These are phyloP conservation scores for Leccinum imitatum DNA, from an alignment of 768 basidiomycete genomes.

Conservation along the genomic window DNA sequence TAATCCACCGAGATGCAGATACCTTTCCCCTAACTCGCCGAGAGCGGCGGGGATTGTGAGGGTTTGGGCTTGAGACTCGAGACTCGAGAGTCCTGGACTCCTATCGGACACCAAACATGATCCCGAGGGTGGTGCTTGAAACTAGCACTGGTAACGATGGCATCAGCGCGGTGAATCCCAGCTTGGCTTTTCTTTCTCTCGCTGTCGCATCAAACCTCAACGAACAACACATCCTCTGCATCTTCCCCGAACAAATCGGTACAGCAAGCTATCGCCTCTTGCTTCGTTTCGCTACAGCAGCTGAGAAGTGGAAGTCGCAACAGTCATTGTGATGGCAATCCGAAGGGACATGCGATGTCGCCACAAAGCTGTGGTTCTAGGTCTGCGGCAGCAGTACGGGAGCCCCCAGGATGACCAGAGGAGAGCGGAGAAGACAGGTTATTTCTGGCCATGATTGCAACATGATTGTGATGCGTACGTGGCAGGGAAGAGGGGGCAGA, in stretches of 20 bases:
- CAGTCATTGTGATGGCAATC: neutral
- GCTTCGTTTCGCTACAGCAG: neutral
- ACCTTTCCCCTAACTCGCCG: neutral
- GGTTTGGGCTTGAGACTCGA: neutral
- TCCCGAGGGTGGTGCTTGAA: neutral
- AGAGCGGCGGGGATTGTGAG: neutral
- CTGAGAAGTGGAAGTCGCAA: neutral
- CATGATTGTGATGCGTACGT: slow-evolving; percentile 1
- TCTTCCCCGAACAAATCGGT: neutral
- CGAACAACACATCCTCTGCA: neutral
- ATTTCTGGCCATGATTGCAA: neutral
- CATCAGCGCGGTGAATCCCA: slow-evolving; percentile 4
- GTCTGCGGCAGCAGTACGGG: neutral
- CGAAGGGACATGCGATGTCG: neutral
- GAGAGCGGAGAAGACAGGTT: neutral
- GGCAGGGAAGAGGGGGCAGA: neutral
- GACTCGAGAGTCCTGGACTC: neutral
- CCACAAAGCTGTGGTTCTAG: neutral
- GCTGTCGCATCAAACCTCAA: neutral
- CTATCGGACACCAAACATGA: slow-evolving; percentile 3
- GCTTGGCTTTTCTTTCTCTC: neutral
- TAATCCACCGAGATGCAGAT: neutral
- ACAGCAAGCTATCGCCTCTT: neutral
- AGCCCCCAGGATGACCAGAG: neutral
- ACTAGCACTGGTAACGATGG: neutral